phyloP scores from a whole-genome alignment of 768 basidiomycete genomes.

The Rhodosporidiobolus odoratus region DNA sequence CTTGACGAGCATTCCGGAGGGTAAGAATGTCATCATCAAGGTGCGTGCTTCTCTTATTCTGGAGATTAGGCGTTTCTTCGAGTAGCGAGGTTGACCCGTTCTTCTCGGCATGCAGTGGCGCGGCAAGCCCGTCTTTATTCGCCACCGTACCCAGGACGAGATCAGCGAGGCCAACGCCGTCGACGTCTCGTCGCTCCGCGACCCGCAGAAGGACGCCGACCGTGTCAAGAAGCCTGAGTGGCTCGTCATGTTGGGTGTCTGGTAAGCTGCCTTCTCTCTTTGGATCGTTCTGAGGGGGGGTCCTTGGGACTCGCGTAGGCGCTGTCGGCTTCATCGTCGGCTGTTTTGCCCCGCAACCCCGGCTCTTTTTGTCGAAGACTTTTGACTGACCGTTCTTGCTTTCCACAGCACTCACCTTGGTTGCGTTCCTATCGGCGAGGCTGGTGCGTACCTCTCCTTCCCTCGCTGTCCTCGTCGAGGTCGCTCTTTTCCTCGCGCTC shows the following conservation, averaged over 20 bases:
- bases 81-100: background rate
- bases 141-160: constrained; percentile 86
- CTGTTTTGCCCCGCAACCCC: background rate
- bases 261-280: constrained; percentile 32
- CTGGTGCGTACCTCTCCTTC: constrained; percentile 31
- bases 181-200: constrained; percentile 81
- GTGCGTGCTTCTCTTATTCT: constrained; percentile 1
- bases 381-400: background rate
- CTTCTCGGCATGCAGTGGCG: constrained; percentile 59
- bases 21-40: constrained; percentile 84
- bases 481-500: background rate
- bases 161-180: constrained; percentile 81
- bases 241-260: constrained; percentile 55
- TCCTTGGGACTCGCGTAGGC: background rate
- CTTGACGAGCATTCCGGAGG: constrained; percentile 77
- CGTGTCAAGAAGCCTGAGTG: constrained; percentile 93
- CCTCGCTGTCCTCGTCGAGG: background rate
- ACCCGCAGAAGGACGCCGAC: constrained; percentile 83
- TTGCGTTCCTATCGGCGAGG: constrained; percentile 86
- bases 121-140: constrained; percentile 98
- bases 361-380: background rate
- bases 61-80: too few relatives aligned
- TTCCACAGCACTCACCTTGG: constrained; percentile 77
- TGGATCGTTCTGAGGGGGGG: background rate
- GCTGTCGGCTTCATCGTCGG: background rate